Percentiles rank a stretch among this genome's conserved stretches.
phyloP scores from a whole-genome alignment of 176 grass and related monocot genomes.

The Cenchrus americanus region DNA sequence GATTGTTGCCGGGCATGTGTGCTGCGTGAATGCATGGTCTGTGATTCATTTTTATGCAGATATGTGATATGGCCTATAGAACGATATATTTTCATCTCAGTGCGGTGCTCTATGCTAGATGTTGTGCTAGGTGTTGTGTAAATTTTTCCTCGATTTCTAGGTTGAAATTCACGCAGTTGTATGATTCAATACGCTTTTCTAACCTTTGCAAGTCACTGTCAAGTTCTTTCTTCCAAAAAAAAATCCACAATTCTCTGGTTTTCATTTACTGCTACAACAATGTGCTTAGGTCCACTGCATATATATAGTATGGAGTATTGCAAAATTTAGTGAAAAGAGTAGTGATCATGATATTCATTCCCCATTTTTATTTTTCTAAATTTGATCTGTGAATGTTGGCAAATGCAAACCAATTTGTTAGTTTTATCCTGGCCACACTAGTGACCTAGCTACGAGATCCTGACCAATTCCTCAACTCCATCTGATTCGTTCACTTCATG shows the following conservation, averaged over 20 bases:
- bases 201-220: conserved; percentile 40
- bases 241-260: not conserved
- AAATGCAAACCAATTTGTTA: not conserved
- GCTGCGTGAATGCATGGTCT: no score
- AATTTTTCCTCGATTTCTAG: no score
- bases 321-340: conserved; percentile 10
- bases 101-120: no score
- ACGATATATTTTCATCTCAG: no score
- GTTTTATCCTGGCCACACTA: no score
- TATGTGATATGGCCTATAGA: no score
- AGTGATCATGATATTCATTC: not conserved
- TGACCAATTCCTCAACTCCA: no score
- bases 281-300: not conserved
- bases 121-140: no score
- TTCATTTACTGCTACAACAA: not conserved
- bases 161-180: not conserved
- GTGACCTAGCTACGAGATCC: no score
- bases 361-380: not conserved
- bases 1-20: no score
- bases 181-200: not conserved
- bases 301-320: not conserved
- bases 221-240: not conserved
- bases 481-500: no score
- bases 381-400: not conserved
- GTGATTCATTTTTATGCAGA: no score